Evolutionary conservation across 768 basidiomycete genomes (phyloP), one percentile per base, ranked within the genome.

Genomic region (Leccinum variicolor): DNA sequence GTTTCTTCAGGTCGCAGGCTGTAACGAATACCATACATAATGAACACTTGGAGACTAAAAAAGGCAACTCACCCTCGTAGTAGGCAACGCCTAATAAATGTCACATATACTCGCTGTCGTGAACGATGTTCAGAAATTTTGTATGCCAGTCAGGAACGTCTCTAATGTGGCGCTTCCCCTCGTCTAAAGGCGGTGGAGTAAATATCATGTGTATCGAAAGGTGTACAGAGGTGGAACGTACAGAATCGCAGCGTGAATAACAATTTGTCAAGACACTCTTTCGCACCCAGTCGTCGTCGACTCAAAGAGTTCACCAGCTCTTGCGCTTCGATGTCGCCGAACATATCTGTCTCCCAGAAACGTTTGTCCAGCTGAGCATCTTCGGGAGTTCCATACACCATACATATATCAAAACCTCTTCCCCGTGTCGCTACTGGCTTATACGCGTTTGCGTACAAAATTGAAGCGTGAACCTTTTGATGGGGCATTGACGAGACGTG

Each of bases 21-120:
- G 29, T 3, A 39, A 9, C 17, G 17, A n/a, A 29, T 17, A 28
- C 10, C 19, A 6, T 21, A 19, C 6, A 33, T 6, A 15, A 64
- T 11, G 4, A 2, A 15, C 6, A 34, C 2, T 23, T 19, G 9
- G 3, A 29, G 21, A 43, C 17, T 17, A 36, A 36, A 13, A 11
- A 8, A 46, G 6, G 17, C 15, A 25, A 39, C 66, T 49, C 17
- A 69, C 66, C 64, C 31, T 67, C 66, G 11, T 54, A 63, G 41
- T 66, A 67, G 14, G 66, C 66, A 1, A 67, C 59, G 25, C 52
- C 57, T 58, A 3, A 68, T 58, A 8, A 68, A 56, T 7, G 58
- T 46, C 6, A 56, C 51, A 19, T 56, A 68, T 56, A 68, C 8
- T 59, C 8, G 14, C 3, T 29, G 23, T 52, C 53, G 4, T 41